Evolutionary conservation across 2,329 filamentous ascomycete genomes (phyloP).

Genomic region (Trichophyton rubrum): DNA sequence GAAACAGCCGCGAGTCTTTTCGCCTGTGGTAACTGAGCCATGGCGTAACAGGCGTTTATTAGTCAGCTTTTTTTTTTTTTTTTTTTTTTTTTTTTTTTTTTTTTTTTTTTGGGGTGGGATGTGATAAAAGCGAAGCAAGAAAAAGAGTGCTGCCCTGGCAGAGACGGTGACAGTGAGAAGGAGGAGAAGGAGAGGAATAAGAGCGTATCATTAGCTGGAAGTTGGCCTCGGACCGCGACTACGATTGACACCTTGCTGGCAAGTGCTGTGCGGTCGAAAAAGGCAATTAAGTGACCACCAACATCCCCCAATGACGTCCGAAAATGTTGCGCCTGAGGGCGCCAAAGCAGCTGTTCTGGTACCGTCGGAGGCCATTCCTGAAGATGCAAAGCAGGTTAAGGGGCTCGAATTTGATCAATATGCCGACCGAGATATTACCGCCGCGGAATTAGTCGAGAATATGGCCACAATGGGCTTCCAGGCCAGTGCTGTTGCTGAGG

Average conservation of each 20-base stretch:
- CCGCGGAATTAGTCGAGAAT: constrained; percentile 66
- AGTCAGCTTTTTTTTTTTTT: no score
- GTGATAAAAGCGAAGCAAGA: no score
- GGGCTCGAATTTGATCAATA: constrained; percentile 86
- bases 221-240: no score
- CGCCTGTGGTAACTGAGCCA: no score
- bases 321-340: constrained; percentile 36
- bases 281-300: not conserved
- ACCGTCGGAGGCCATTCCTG: constrained; percentile 68
- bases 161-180: no score
- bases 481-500: constrained; percentile 68
- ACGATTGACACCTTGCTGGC: not conserved
- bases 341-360: constrained; percentile 75
- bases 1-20: no score
- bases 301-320: constrained; percentile 14
- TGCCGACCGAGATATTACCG: constrained; percentile 60
- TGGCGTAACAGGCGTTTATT: no score
- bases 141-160: no score
- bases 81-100: no score
- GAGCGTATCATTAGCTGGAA: no score
- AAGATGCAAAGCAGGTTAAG: constrained; percentile 65
- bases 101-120: no score
- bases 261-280: not conserved
- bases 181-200: no score
- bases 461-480: constrained; percentile 84